A percentile compares a stretch with the other conserved stretches of the same genome.
These are phyloP conservation scores for Picea abies DNA, from an alignment of 83 land plant species.

Conservation along the genomic window DNA sequence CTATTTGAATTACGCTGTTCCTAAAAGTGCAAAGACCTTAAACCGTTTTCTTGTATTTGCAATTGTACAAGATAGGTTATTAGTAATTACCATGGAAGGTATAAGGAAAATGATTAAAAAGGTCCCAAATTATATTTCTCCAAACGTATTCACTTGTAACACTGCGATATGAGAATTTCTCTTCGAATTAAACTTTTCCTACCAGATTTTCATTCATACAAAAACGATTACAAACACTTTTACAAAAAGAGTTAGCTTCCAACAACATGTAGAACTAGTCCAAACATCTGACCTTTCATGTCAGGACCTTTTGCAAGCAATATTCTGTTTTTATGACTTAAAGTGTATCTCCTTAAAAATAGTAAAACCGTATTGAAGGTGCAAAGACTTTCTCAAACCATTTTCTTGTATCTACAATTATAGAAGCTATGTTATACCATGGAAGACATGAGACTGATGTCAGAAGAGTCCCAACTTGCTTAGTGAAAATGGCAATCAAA, in stretches of 20 bases:
- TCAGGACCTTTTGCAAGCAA: not conserved
- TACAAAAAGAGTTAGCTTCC: not conserved
- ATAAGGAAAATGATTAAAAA: too few species aligned
- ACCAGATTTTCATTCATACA: not conserved
- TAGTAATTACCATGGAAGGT: too few species aligned
- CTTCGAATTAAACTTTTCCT: not conserved
- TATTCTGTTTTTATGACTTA: not conserved
- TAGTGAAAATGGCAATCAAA: too few species aligned
- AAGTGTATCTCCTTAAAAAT: not conserved
- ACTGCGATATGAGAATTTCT: not conserved
- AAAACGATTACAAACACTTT: not conserved
- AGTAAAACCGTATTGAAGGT: not conserved
- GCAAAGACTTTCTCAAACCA: too few species aligned
- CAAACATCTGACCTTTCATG: not conserved
- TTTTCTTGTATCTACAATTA: too few species aligned
- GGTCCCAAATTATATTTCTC: not conserved
- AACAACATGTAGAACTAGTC: not conserved
- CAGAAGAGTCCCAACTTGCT: too few species aligned
- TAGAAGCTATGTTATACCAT: too few species aligned
- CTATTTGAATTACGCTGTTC: not conserved
- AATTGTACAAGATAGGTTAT: too few species aligned
- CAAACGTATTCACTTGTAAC: not conserved
- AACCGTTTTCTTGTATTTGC: too few species aligned
- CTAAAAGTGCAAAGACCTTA: not conserved
- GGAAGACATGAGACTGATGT: too few species aligned